Evolutionary conservation across 1,139 yeast genomes (phyloP), one percentile per base, ranked within the genome.

Genomic region (Magnusiomyces magnusii): DNA sequence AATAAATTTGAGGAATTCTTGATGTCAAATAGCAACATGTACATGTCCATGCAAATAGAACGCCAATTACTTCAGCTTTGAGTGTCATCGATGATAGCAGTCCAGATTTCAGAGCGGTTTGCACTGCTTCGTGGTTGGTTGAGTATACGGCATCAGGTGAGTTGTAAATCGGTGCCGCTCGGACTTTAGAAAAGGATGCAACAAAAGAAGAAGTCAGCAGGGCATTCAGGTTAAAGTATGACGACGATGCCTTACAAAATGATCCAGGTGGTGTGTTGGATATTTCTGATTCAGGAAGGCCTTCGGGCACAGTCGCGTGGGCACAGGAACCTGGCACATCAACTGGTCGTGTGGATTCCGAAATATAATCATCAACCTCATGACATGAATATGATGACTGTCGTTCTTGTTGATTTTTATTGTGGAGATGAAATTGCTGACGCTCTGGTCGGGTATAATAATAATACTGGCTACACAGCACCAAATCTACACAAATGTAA

Each of bases 1-100:
- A 88, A 70, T 80, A 75, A 53, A 92, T 75, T 69, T 92, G 99
- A 0, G 99, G 99, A 57, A 91, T 75, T 63, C 99, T 77, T 1
- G 97, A 89, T 10, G 83, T 74, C 60, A 91, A 79, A 69, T 93
- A 92, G 57, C 89, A 83, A 9, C 74, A 66, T 0, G 96, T 89
- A 64, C 96, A 90, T 2, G 81, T 69, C 95, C 97, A 93, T 0
- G 97, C 95, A 56, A 87, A 75, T 0, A 80, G 59, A 9, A 77
- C 69, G 0, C 95, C 96, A 34, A 76, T 60, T 1, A 60, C 55
- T 41, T 62, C 61, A 17, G 67, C 50, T 23, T 60, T 59, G 23
- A 47, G 25, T 13, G 53, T 25, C 3, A 54, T 25, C 19, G 41
- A 15, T 17, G 55, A 15, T 23, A 58, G 23, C 15, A 28, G 15